Conservation (phyloP, 495 filamentous ascomycete genomes). For the Penicillium alfredii region DNA sequence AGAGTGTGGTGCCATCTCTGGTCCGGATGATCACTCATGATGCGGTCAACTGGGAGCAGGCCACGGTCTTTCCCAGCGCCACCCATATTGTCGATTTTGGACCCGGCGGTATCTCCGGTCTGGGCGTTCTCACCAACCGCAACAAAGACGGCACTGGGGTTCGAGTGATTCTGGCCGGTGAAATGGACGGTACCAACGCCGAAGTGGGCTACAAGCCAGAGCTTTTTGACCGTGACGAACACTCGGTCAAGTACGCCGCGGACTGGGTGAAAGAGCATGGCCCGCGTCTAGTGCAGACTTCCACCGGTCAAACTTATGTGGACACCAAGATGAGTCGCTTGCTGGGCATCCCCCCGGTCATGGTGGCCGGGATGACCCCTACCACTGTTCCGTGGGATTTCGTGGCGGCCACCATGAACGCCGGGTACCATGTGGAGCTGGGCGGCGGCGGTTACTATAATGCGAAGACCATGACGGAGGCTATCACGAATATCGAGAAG, state of each 20-base stretch:
- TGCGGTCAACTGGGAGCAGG: constrained; percentile 89
- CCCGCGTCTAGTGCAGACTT: constrained; percentile 80
- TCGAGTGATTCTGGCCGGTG: constrained; percentile 85
- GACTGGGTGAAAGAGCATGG: constrained; percentile 98
- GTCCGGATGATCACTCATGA: constrained; percentile 91
- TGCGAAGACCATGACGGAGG: constrained; percentile 81
- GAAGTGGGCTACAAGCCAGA: constrained; percentile 97
- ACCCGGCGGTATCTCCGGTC: constrained; percentile 89
- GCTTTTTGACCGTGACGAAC: constrained; percentile 89
- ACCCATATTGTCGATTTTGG: constrained; percentile 96
- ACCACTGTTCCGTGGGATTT: constrained; percentile 94
- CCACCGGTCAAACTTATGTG: constrained; percentile 78
- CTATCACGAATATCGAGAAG: constrained; percentile 83
- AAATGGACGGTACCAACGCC: constrained; percentile 79
- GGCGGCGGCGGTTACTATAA: constrained; percentile 92
- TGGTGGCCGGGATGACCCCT: constrained; percentile 96
- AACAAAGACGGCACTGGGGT: constrained; percentile 98
- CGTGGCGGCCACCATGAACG: constrained; percentile 91
- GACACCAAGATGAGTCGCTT: constrained; percentile 97
- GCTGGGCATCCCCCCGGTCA: constrained; percentile 79
- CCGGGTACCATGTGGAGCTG: constrained; percentile 89
- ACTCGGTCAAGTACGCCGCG: constrained; percentile 91
- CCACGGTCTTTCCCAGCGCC: constrained; percentile 79
- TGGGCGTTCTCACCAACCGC: constrained; percentile 93
- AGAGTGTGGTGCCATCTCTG: constrained; percentile 70